phyloP scores from a whole-genome alignment of 768 basidiomycete species.

The Tricholoma bakamatsutake region DNA sequence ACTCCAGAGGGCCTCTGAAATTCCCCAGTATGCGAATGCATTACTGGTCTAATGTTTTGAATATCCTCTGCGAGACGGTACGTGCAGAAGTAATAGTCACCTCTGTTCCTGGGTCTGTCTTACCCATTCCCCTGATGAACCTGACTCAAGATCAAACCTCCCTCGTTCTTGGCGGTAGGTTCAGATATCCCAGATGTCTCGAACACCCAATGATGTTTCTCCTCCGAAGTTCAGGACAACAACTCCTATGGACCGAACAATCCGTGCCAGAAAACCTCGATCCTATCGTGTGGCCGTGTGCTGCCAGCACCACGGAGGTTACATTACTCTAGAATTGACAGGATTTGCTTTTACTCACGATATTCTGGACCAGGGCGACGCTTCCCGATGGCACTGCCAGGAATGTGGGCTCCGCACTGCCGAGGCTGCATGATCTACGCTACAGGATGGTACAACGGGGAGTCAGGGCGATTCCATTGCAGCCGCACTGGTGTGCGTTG shows the following conservation, averaged over 20 bases:
- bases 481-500: slow-evolving; percentile 70
- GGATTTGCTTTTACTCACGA: neutral
- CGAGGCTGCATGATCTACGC: slow-evolving; percentile 60
- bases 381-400: slow-evolving; percentile 33
- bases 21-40: slow-evolving; percentile 78
- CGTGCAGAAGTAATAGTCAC: slow-evolving; percentile 96
- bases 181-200: slow-evolving; percentile 1
- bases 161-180: slow-evolving; percentile 64
- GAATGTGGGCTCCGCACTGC: slow-evolving; percentile 43
- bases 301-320: slow-evolving; percentile 64
- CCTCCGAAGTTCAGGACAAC: slow-evolving; percentile 38
- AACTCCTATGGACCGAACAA: slow-evolving; percentile 73
- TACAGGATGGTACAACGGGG: slow-evolving; percentile 60
- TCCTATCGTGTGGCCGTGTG: slow-evolving; percentile 65
- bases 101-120: slow-evolving; percentile 81
- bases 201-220: neutral
- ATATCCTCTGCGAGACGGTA: slow-evolving; percentile 69
- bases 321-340: neutral
- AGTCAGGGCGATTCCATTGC: slow-evolving; percentile 52
- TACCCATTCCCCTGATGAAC: slow-evolving; percentile 42
- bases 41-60: slow-evolving; percentile 90
- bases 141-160: slow-evolving; percentile 38
- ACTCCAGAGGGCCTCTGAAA: too few relatives aligned
- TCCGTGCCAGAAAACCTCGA: slow-evolving; percentile 65
- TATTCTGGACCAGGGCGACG: slow-evolving; percentile 66